phyloP scores from a whole-genome alignment of 441 rosid species.

The Corymbia calophylla region DNA sequence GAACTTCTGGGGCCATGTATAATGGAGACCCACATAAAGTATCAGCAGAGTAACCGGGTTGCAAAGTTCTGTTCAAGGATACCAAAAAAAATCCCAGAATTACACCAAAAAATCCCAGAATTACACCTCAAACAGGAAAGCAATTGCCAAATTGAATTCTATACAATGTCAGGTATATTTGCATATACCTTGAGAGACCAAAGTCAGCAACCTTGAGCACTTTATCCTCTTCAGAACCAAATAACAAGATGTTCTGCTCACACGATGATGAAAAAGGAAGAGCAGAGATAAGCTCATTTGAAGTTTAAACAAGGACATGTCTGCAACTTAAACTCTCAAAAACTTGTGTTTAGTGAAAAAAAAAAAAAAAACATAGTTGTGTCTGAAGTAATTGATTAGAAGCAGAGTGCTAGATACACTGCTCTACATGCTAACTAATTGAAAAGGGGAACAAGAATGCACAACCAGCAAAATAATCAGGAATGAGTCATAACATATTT shows the following conservation, averaged over 20 bases:
- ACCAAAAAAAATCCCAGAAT: background rate
- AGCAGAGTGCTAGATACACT: background rate
- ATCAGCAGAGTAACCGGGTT: conserved; percentile 32
- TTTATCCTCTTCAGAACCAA: conserved; percentile 24
- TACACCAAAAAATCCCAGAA: too few species aligned
- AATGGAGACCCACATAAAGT: conserved; percentile 58
- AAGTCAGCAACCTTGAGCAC: conserved; percentile 72
- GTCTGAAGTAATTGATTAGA: background rate
- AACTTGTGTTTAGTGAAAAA: background rate
- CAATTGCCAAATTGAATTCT: background rate
- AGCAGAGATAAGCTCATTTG: background rate
- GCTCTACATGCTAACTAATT: background rate
- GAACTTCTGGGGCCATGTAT: conserved; percentile 81
- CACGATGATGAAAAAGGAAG: background rate
- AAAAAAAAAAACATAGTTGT: background rate
- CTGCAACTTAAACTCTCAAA: background rate
- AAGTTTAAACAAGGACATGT: background rate
- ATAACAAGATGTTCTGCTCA: conserved; percentile 50
- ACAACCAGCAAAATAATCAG: background rate
- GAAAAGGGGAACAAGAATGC: background rate
- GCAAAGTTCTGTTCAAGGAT: conserved; percentile 21
- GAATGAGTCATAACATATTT: background rate
- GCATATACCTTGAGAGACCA: conserved; percentile 52
- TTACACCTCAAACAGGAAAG: background rate
- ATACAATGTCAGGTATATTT: background rate